Percentiles rank a stretch among this genome's conserved stretches.
phyloP scores from a whole-genome alignment of 139 green algal genomes.

The Ettlia oleoabundans region DNA sequence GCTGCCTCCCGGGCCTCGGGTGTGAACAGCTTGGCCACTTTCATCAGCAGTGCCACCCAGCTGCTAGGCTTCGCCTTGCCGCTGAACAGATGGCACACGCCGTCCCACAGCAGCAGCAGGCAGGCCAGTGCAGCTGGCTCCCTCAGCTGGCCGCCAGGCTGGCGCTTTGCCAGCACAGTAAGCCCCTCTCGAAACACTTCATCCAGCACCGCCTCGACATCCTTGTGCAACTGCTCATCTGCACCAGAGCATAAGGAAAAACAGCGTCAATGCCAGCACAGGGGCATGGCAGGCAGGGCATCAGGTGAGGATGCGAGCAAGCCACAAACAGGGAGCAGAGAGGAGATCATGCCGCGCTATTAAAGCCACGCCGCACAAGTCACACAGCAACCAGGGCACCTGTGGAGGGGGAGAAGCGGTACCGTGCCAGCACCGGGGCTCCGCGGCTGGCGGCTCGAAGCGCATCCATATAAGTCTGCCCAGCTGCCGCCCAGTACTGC shows the following conservation, averaged over 20 bases:
- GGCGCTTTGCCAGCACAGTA: slow-evolving; percentile 17
- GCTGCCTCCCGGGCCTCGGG: slow-evolving; percentile 18
- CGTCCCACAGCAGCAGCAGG: slow-evolving; percentile 50
- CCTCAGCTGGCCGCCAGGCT: neutral
- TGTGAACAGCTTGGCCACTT: slow-evolving; percentile 38
- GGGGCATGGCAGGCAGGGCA: neutral
- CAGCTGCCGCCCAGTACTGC: neutral
- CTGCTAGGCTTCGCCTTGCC: slow-evolving; percentile 39
- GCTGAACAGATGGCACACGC: slow-evolving; percentile 35
- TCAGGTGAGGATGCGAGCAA: neutral
- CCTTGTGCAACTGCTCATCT: slow-evolving; percentile 55
- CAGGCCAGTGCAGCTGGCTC: neutral
- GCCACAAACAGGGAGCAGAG: no score
- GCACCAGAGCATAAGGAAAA: neutral
- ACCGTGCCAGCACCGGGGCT: neutral
- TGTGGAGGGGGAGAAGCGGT: slow-evolving; percentile 21
- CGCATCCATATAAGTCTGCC: neutral
- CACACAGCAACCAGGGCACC: no score
- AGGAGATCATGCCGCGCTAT: no score
- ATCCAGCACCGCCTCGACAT: slow-evolving; percentile 33
- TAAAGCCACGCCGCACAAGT: no score
- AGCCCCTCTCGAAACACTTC: slow-evolving; percentile 22
- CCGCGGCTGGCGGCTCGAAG: neutral
- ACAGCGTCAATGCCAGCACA: neutral
- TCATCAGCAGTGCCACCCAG: slow-evolving; percentile 45